Conservation (phyloP, 2,329 filamentous ascomycete genomes). For the Aureobasidium sp. region DNA sequence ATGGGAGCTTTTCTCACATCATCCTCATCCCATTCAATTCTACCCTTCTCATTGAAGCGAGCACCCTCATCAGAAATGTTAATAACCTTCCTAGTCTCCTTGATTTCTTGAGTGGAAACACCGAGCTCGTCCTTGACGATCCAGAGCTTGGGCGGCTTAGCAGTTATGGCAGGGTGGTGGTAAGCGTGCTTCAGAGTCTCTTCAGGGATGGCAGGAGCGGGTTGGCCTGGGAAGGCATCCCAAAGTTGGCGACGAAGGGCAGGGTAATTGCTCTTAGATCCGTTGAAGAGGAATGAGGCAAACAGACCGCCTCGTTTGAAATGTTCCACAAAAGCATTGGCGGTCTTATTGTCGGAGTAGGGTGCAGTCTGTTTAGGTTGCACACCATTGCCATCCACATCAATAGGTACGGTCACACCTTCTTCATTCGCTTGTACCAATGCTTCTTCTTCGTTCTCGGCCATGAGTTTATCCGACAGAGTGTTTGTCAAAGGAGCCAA, state of each 20-base stretch:
- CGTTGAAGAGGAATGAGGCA: constrained; percentile 8
- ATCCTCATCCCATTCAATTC: constrained; percentile 37
- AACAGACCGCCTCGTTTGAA: constrained; percentile 10
- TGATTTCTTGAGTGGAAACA: constrained; percentile 35
- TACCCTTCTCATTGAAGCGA: constrained; percentile 39
- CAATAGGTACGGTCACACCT: constrained; percentile 17
- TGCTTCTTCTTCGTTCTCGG: constrained; percentile 8
- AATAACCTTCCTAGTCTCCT: constrained; percentile 31
- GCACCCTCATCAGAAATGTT: constrained; percentile 39
- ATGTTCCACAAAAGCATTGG: constrained; percentile 3
- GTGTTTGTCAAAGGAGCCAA: constrained; percentile 28
- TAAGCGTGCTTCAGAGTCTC: constrained; percentile 35
- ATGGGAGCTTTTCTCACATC: constrained; percentile 33
- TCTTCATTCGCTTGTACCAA: constrained; percentile 22
- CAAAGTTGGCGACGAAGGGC: constrained; percentile 5
- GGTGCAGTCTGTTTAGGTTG: constrained; percentile 10
- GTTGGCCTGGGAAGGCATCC: constrained; percentile 19
- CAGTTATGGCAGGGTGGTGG: constrained; percentile 38
- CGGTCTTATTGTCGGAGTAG: constrained; percentile 10
- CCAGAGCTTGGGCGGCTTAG: constrained; percentile 37
- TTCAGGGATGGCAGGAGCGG: constrained; percentile 19
- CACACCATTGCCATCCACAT: constrained; percentile 20
- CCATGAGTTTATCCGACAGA: constrained; percentile 24
- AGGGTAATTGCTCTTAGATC: constrained; percentile 5
- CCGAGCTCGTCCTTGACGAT: constrained; percentile 38